These are phyloP conservation scores for Leucaena leucocephala DNA, from an alignment of 306 rosid genomes.

Conservation along the genomic window DNA sequence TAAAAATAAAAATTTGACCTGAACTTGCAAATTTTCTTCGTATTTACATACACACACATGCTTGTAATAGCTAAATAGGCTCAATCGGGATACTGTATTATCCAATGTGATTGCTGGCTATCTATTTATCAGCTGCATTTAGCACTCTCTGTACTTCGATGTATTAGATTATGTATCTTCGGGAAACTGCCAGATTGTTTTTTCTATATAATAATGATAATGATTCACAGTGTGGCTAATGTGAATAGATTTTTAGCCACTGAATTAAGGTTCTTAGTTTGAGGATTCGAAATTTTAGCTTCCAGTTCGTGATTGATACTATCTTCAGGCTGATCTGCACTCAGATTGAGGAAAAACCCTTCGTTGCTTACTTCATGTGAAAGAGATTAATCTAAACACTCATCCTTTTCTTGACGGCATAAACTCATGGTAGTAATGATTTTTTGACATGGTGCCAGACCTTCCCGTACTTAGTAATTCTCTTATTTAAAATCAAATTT, in stretches of 20 bases:
- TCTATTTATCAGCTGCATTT: background rate
- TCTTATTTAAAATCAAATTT: too few relatives aligned
- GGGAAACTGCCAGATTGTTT: background rate
- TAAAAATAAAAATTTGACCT: background rate
- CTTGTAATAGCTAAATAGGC: background rate
- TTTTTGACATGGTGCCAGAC: background rate
- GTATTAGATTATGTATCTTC: background rate
- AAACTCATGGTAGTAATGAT: background rate
- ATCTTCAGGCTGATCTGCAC: conserved; percentile 15
- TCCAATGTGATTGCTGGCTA: background rate
- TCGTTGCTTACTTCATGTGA: background rate
- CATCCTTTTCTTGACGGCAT: background rate
- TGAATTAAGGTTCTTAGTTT: background rate
- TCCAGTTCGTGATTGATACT: background rate
- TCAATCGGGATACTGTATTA: background rate
- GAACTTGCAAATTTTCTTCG: background rate
- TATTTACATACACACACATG: conserved; percentile 4
- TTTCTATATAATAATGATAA: background rate
- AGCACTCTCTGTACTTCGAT: background rate
- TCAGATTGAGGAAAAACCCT: background rate
- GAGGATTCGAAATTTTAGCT: background rate
- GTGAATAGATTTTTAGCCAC: background rate
- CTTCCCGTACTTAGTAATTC: background rate
- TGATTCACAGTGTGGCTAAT: background rate
- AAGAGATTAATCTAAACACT: background rate